Conservation (phyloP, 768 basidiomycete species). For the Saitozyma sp. region DNA sequence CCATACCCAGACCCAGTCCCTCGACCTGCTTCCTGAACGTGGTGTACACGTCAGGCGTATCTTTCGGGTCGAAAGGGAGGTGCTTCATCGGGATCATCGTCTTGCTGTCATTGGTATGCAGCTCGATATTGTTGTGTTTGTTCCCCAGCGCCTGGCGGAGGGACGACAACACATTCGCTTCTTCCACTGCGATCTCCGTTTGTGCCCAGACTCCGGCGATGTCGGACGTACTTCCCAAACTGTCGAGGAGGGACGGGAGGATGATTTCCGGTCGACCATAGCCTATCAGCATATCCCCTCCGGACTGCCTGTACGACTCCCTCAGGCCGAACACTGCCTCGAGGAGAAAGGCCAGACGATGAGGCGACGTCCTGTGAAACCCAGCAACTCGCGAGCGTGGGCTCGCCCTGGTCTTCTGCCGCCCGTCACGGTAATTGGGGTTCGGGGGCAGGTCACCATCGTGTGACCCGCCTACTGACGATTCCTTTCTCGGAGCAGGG, state of each 20-base stretch:
- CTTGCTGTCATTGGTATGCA: conserved; percentile 41
- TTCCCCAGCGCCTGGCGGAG: conserved; percentile 34
- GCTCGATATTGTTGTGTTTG: conserved; percentile 27
- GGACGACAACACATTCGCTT: conserved; percentile 12
- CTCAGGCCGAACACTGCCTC: conserved; percentile 53
- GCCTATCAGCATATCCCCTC: conserved; percentile 52
- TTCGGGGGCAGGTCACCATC: conserved; percentile 1
- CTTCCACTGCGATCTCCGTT: conserved; percentile 47
- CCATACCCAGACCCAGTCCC: conserved; percentile 42
- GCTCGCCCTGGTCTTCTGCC: conserved; percentile 14
- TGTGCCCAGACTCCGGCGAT: conserved; percentile 51
- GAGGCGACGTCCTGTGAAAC: conserved; percentile 37
- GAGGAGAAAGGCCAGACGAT: conserved; percentile 49
- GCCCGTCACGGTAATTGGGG: conserved; percentile 15
- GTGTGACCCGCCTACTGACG: conserved; percentile 11
- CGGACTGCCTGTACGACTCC: conserved; percentile 31
- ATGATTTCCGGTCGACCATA: conserved; percentile 54
- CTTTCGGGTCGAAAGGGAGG: conserved; percentile 45
- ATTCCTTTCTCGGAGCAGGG: conserved; percentile 23
- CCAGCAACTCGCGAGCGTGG: conserved; percentile 31
- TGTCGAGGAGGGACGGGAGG: conserved; percentile 44
- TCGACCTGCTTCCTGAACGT: conserved; percentile 55
- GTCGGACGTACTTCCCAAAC: conserved; percentile 37
- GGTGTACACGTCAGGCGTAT: conserved; percentile 55
- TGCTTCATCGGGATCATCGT: conserved; percentile 48